These are phyloP conservation scores for Penicillium macrosclerotiorum DNA, from an alignment of 495 filamentous ascomycete species.

Conservation along the genomic window DNA sequence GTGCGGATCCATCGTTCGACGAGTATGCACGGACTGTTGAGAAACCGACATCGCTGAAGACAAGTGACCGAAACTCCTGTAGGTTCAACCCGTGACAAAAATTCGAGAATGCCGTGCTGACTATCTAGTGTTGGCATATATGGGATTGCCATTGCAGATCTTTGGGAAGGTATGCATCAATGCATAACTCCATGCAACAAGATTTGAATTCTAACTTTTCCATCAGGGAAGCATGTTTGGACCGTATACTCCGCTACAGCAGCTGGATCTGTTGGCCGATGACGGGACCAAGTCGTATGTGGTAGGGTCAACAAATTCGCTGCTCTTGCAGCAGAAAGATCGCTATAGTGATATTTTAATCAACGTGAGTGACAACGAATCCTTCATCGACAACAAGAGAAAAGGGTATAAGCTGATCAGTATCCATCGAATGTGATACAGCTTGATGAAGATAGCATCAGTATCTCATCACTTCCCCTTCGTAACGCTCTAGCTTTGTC, in stretches of 20 bases:
- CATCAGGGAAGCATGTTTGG: constrained; percentile 86
- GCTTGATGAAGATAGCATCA: constrained; percentile 87
- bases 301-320: constrained; percentile 93
- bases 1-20: constrained; percentile 85
- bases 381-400: too few species aligned
- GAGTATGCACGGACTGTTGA: constrained; percentile 71
- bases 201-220: constrained; percentile 21
- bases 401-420: too few species aligned
- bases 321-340: constrained; percentile 90
- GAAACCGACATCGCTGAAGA: constrained; percentile 81
- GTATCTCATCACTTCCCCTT: constrained; percentile 75
- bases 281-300: constrained; percentile 95
- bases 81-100: constrained; percentile 14
- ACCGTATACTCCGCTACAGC: constrained; percentile 94
- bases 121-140: constrained; percentile 72
- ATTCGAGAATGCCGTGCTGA: constrained; percentile 23
- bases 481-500: constrained; percentile 76
- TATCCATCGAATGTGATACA: too few species aligned
- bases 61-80: constrained; percentile 86
- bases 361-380: constrained; percentile 54
- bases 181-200: not conserved
- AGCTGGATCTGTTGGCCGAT: constrained; percentile 91
- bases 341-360: constrained; percentile 97
- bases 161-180: constrained; percentile 74
- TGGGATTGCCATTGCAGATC: constrained; percentile 91